phyloP scores from a whole-genome alignment of 1,139 yeast species.

The Pichia sp. region DNA sequence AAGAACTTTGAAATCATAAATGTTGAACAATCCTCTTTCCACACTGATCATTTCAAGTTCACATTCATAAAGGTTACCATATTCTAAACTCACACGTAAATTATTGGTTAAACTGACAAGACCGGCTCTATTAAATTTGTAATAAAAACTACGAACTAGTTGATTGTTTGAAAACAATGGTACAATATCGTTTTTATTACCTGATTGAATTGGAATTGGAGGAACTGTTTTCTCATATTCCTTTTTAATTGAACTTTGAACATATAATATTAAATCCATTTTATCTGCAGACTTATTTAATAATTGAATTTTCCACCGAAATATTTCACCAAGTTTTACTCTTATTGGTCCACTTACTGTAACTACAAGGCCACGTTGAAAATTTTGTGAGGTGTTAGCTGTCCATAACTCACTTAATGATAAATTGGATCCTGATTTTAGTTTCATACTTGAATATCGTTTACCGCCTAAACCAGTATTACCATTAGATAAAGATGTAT shows the following conservation, averaged over 20 bases:
- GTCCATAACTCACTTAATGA: conserved; percentile 30
- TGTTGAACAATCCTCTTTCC: conserved; percentile 56
- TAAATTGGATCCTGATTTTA: conserved; percentile 33
- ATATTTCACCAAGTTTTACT: conserved; percentile 54
- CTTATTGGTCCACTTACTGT: conserved; percentile 60
- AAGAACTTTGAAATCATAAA: conserved; percentile 59
- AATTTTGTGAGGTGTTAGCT: conserved; percentile 8
- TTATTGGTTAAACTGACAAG: conserved; percentile 62
- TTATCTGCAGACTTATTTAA: conserved; percentile 48
- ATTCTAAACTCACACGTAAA: conserved; percentile 50
- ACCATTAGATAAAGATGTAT: background rate
- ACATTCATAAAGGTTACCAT: conserved; percentile 59
- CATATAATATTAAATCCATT: conserved; percentile 37
- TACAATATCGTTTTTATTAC: conserved; percentile 21
- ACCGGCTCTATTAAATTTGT: conserved; percentile 34
- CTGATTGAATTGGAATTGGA: conserved; percentile 27
- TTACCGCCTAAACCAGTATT: conserved; percentile 14
- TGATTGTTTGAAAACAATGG: conserved; percentile 26
- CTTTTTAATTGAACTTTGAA: conserved; percentile 29
- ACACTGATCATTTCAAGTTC: conserved; percentile 56
- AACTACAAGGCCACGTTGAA: conserved; percentile 42
- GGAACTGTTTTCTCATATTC: conserved; percentile 35
- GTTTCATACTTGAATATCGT: conserved; percentile 18
- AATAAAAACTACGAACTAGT: conserved; percentile 25
- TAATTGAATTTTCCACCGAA: conserved; percentile 62